These are phyloP conservation scores for Trichoderma gracile DNA, from an alignment of 2,329 filamentous ascomycete genomes.

Conservation along the genomic window DNA sequence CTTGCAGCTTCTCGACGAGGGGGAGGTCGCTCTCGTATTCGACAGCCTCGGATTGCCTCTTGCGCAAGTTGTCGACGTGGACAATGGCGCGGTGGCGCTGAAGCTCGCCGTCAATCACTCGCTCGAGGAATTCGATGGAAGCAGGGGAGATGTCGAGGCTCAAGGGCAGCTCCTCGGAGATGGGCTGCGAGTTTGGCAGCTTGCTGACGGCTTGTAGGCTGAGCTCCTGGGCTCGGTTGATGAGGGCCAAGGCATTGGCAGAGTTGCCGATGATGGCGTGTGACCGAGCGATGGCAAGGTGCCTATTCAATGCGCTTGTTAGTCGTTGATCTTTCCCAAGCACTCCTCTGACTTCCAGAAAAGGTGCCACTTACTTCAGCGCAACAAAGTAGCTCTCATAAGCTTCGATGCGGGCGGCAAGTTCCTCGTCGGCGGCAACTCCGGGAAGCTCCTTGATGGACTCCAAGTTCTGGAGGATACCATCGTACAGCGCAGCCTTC, in stretches of 20 bases:
- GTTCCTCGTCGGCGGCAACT: slow-evolving; percentile 77
- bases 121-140: slow-evolving; percentile 60
- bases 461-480: slow-evolving; percentile 85
- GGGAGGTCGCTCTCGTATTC: slow-evolving; percentile 45
- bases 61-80: slow-evolving; percentile 69
- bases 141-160: slow-evolving; percentile 66
- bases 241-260: slow-evolving; percentile 81
- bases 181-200: slow-evolving; percentile 43
- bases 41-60: slow-evolving; percentile 48
- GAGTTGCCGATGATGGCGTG: slow-evolving; percentile 72
- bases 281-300: slow-evolving; percentile 80
- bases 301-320: slow-evolving; percentile 54
- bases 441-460: slow-evolving; percentile 87
- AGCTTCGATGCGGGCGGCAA: slow-evolving; percentile 75
- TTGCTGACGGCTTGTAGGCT: slow-evolving; percentile 54
- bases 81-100: slow-evolving; percentile 83
- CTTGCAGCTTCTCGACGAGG: slow-evolving; percentile 71
- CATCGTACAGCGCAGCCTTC: slow-evolving; percentile 85
- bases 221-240: slow-evolving; percentile 69
- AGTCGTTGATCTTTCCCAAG: too few species aligned
- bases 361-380: slow-evolving; percentile 65
- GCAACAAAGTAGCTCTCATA: slow-evolving; percentile 84
- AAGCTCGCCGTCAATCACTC: slow-evolving; percentile 68
- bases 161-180: slow-evolving; percentile 45
- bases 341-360: background rate